These are phyloP conservation scores for Phytophthora podocarpi DNA, from an alignment of 352 stramenopile species.

Conservation along the genomic window DNA sequence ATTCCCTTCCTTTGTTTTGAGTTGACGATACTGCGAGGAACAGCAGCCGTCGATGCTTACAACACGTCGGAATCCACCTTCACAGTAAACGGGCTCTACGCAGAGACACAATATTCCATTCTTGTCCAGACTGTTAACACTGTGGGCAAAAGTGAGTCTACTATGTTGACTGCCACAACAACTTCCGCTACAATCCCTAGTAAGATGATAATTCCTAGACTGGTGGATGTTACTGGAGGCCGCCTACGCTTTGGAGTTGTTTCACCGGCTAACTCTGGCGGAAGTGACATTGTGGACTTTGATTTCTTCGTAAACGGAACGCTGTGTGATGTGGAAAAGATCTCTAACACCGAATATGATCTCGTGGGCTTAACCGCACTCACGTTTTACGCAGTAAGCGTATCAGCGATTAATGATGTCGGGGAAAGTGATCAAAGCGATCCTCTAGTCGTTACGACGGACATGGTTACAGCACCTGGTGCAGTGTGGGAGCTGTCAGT, in stretches of 20 bases:
- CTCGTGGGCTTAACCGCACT: slow-evolving; percentile 36
- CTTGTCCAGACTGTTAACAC: slow-evolving; percentile 33
- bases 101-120: slow-evolving; percentile 38
- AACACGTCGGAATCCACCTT: slow-evolving; percentile 8
- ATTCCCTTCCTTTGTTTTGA: slow-evolving; percentile 26
- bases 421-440: slow-evolving; percentile 38
- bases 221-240: slow-evolving; percentile 41
- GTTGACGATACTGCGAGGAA: slow-evolving; percentile 13
- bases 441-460: slow-evolving; percentile 31
- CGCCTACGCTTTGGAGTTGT: slow-evolving; percentile 31
- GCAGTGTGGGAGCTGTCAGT: slow-evolving; percentile 15
- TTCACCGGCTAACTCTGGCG: slow-evolving; percentile 48
- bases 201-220: slow-evolving; percentile 13
- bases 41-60: slow-evolving; percentile 22
- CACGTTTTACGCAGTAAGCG: slow-evolving; percentile 35
- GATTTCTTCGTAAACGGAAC: slow-evolving; percentile 37
- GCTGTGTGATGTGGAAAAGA: background rate
- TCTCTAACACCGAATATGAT: slow-evolving; percentile 33
- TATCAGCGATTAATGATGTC: slow-evolving; percentile 37
- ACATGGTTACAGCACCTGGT: slow-evolving; percentile 28
- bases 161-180: slow-evolving; percentile 22
- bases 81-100: slow-evolving; percentile 39
- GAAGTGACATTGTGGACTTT: slow-evolving; percentile 33
- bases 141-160: slow-evolving; percentile 24
- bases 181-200: slow-evolving; percentile 27